Evolutionary conservation across 148 eudicot genomes (phyloP).

Genomic region (Camellia sinensis): DNA sequence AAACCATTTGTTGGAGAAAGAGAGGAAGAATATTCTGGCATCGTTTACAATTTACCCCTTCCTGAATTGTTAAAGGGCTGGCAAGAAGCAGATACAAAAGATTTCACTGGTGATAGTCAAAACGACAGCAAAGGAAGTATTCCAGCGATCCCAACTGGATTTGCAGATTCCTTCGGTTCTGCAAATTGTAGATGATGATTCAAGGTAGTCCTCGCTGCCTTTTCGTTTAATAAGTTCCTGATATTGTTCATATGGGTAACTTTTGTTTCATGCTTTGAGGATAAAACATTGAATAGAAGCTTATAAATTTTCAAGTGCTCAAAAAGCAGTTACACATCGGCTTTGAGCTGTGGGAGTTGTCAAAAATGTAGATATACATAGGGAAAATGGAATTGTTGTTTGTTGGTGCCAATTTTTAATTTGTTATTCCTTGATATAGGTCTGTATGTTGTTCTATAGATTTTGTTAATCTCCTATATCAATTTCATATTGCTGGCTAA

Average conservation of each 20-base stretch:
- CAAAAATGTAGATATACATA: neutral
- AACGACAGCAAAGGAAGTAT: conserved; percentile 64
- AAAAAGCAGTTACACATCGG: neutral
- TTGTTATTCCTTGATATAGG: neutral
- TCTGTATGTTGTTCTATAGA: neutral
- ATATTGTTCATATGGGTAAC: neutral
- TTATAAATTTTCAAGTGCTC: neutral
- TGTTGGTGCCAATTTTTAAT: conserved; percentile 9
- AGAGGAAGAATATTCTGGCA: conserved; percentile 38
- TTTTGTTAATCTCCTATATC: neutral
- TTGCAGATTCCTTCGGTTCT: conserved; percentile 65
- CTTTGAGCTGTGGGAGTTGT: neutral
- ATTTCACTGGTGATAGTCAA: conserved; percentile 26
- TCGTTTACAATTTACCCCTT: conserved; percentile 43
- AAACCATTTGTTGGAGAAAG: conserved; percentile 48
- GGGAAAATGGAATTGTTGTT: neutral
- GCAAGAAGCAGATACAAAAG: conserved; percentile 45
- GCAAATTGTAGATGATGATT: conserved; percentile 55
- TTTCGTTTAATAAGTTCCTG: neutral
- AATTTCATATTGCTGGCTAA: neutral
- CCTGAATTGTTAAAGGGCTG: conserved; percentile 57
- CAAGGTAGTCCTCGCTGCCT: neutral
- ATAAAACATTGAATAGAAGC: neutral
- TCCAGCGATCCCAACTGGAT: conserved; percentile 60
- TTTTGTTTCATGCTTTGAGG: neutral